phyloP scores from a whole-genome alignment of 768 basidiomycete species.

The Tricholoma bakamatsutake region DNA sequence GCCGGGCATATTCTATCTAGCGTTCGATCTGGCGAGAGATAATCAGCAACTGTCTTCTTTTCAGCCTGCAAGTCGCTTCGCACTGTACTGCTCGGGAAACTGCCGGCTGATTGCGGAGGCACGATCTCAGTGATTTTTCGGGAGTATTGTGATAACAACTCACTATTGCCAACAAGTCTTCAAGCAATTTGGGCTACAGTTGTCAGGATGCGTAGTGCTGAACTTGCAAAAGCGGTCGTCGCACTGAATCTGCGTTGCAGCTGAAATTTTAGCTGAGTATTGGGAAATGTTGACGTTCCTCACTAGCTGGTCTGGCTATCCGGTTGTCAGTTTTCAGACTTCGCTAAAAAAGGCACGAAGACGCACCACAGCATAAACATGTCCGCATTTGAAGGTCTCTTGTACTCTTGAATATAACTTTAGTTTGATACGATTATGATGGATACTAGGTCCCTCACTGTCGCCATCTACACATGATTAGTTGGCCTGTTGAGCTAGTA shows the following conservation, averaged over 20 bases:
- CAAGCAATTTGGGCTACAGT: slow-evolving; percentile 55
- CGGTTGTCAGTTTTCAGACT: slow-evolving; percentile 2
- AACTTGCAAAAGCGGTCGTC: slow-evolving; percentile 65
- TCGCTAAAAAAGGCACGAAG: background rate
- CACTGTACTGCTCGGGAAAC: slow-evolving; percentile 67
- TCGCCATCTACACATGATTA: slow-evolving; percentile 65
- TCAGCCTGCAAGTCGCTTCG: slow-evolving; percentile 20
- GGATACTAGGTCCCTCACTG: slow-evolving; percentile 42
- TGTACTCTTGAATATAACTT: slow-evolving; percentile 45
- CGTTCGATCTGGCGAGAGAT: slow-evolving; percentile 21
- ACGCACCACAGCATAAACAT: slow-evolving; percentile 48
- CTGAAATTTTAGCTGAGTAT: slow-evolving; percentile 1
- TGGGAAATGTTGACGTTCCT: slow-evolving; percentile 13
- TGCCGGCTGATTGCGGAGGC: slow-evolving; percentile 42
- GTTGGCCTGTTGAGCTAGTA: background rate
- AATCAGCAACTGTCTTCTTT: slow-evolving; percentile 11
- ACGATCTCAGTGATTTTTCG: slow-evolving; percentile 14
- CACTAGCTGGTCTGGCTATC: slow-evolving; percentile 59
- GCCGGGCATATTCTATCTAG: slow-evolving; percentile 23
- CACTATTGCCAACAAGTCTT: slow-evolving; percentile 77
- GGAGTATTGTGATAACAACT: slow-evolving; percentile 21
- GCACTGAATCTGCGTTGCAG: slow-evolving; percentile 51
- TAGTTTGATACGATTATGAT: slow-evolving; percentile 3
- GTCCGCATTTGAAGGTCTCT: slow-evolving; percentile 57
- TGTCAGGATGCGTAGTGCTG: slow-evolving; percentile 53